Percentiles rank a stretch among this genome's conserved stretches.
phyloP scores from a whole-genome alignment of 1,284 basidiomycete species.

The Gymnopus androsaceus region DNA sequence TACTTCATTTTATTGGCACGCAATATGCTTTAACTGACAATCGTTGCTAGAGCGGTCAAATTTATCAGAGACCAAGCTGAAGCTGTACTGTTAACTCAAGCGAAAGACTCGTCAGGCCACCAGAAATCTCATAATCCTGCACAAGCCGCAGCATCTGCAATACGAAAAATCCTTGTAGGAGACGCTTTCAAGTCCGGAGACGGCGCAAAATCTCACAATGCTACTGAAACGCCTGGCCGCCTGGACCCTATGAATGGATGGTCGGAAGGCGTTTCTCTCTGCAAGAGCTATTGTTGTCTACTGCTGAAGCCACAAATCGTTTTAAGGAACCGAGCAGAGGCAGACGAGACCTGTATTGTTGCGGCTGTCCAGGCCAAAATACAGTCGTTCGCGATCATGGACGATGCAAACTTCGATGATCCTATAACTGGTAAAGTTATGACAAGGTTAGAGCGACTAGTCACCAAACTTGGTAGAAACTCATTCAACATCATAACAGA shows the following conservation, averaged over 20 bases:
- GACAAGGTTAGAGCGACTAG: slow-evolving; percentile 61
- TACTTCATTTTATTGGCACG: slow-evolving; percentile 10
- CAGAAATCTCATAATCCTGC: slow-evolving; percentile 44
- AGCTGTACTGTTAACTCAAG: slow-evolving; percentile 33
- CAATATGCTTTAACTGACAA: slow-evolving; percentile 13
- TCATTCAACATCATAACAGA: slow-evolving; percentile 38
- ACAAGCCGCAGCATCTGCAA: slow-evolving; percentile 60
- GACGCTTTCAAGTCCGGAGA: slow-evolving; percentile 52
- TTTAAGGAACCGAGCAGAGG: slow-evolving; percentile 65
- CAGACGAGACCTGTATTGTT: slow-evolving; percentile 73
- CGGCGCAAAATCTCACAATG: slow-evolving; percentile 29
- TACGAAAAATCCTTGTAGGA: slow-evolving; percentile 62
- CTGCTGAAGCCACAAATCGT: slow-evolving; percentile 92
- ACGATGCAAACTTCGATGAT: slow-evolving; percentile 79
- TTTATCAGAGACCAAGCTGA: slow-evolving; percentile 83
- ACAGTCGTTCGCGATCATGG: slow-evolving; percentile 82
- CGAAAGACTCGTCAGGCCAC: slow-evolving; percentile 36
- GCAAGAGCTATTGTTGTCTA: slow-evolving; percentile 78
- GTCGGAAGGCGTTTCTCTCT: slow-evolving; percentile 66
- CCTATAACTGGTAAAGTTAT: slow-evolving; percentile 85
- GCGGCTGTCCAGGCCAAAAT: slow-evolving; percentile 84
- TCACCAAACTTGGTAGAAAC: slow-evolving; percentile 6
- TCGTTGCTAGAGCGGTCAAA: slow-evolving; percentile 65
- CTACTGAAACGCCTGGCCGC: slow-evolving; percentile 29
- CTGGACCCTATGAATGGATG: slow-evolving; percentile 71